Evolutionary conservation across 2,329 filamentous ascomycete genomes (phyloP).

Genomic region (Fusarium hainanense): DNA sequence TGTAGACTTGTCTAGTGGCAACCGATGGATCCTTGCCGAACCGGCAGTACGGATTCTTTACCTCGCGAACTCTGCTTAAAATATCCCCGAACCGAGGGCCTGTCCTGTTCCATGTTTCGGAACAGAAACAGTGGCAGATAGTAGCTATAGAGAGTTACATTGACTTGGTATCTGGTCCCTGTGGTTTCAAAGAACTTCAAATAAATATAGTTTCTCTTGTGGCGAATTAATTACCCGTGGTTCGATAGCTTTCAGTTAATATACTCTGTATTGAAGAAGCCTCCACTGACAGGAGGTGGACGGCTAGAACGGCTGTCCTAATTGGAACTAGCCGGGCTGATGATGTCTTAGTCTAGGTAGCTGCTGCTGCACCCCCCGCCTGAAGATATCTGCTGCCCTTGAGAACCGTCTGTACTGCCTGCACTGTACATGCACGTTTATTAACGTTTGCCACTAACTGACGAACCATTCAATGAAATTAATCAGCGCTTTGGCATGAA

Average conservation of each 20-base stretch:
- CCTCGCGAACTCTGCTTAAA: slow-evolving; percentile 1
- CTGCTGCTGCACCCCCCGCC: not conserved
- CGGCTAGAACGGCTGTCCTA: slow-evolving; percentile 1
- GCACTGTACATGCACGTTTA: not conserved
- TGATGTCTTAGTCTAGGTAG: slow-evolving; percentile 4
- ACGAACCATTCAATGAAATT: slow-evolving; percentile 13
- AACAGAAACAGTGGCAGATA: not conserved
- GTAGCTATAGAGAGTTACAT: not conserved
- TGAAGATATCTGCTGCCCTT: slow-evolving; percentile 2
- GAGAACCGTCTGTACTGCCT: not conserved
- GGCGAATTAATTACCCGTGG: not conserved
- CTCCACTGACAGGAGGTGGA: not conserved
- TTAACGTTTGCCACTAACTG: slow-evolving; percentile 29
- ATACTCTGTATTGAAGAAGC: not conserved
- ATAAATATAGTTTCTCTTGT: not conserved
- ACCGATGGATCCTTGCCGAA: slow-evolving; percentile 11
- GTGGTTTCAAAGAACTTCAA: not conserved
- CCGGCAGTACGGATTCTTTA: slow-evolving; percentile 1
- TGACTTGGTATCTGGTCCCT: not conserved
- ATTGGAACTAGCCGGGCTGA: slow-evolving; percentile 16
- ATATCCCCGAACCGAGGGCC: slow-evolving; percentile 5
- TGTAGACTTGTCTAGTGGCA: not conserved
- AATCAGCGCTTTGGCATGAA: slow-evolving; percentile 24
- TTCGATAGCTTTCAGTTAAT: not conserved
- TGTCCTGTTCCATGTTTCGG: not conserved